Evolutionary conservation across 1,284 basidiomycete species (phyloP).

Genomic region (Malassezia furfur): DNA sequence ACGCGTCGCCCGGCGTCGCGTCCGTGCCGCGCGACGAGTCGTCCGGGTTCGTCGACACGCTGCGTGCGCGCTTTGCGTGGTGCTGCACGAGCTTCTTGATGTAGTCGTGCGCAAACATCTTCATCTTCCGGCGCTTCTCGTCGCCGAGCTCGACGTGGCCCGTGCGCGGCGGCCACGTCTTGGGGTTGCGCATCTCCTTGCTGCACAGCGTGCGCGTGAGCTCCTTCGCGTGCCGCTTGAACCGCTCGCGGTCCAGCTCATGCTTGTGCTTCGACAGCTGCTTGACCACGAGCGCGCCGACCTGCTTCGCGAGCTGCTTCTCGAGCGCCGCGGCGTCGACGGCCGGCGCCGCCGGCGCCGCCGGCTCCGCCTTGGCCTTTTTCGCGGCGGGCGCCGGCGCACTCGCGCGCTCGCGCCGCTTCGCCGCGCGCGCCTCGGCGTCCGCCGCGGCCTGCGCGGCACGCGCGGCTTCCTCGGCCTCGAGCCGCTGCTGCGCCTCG

Average conservation of each 20-base stretch:
- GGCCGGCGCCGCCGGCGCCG: constrained; percentile 14
- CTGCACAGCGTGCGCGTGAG: constrained; percentile 70
- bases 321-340: constrained; percentile 20
- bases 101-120: constrained; percentile 81
- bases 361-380: constrained; percentile 18
- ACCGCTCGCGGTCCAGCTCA: constrained; percentile 69
- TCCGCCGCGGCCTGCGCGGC: constrained; percentile 7
- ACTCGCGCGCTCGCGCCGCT: not conserved
- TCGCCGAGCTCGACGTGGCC: constrained; percentile 56
- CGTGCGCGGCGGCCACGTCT: constrained; percentile 52
- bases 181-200: constrained; percentile 72
- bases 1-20: not conserved
- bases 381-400: not conserved
- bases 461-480: constrained; percentile 11
- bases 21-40: not conserved
- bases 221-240: constrained; percentile 93
- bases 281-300: constrained; percentile 80
- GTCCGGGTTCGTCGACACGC: too few relatives aligned
- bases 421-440: constrained; percentile 6
- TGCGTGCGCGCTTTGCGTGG: not conserved
- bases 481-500: constrained; percentile 13
- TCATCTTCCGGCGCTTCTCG: constrained; percentile 81
- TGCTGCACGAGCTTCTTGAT: constrained; percentile 36
- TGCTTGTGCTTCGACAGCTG: constrained; percentile 80
- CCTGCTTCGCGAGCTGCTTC: constrained; percentile 61